These are phyloP conservation scores for Tetraselmis striata DNA, from an alignment of 139 green algal genomes.

Conservation along the genomic window DNA sequence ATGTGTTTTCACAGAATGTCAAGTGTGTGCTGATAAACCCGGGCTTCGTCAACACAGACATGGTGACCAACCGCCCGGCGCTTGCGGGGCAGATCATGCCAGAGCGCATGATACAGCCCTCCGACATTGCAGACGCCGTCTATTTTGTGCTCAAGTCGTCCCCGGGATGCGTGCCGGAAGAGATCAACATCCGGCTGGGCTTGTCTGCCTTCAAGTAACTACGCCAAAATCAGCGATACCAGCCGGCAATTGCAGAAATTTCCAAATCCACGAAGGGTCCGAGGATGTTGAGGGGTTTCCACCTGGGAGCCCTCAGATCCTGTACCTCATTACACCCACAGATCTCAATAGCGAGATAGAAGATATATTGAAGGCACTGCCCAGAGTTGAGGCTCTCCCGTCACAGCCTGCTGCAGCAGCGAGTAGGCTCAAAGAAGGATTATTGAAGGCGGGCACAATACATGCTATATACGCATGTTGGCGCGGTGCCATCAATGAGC, in stretches of 20 bases:
- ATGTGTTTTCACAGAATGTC: slow-evolving; percentile 37
- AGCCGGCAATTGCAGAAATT: no score
- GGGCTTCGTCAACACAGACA: slow-evolving; percentile 31
- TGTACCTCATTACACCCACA: neutral
- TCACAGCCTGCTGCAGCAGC: no score
- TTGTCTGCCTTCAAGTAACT: neutral
- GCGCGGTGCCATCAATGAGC: no score
- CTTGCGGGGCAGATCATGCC: slow-evolving; percentile 6
- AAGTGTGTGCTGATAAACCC: slow-evolving; percentile 39
- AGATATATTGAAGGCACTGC: no score
- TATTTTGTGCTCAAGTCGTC: slow-evolving; percentile 25
- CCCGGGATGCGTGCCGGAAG: slow-evolving; percentile 14
- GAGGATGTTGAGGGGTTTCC: neutral
- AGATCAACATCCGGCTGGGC: slow-evolving; percentile 14
- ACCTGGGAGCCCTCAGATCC: neutral
- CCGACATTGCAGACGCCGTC: slow-evolving; percentile 34
- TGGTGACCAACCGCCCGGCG: slow-evolving; percentile 17
- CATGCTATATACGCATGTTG: no score
- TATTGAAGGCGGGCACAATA: no score
- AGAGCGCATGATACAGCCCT: slow-evolving; percentile 30
- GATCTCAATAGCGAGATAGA: neutral
- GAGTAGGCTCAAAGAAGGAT: no score
- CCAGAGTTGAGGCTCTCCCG: no score
- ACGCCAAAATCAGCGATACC: neutral
- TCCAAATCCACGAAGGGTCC: no score